Conservation (phyloP, 805 yeast genomes). For the Tetrapisispora nanseiensis region DNA sequence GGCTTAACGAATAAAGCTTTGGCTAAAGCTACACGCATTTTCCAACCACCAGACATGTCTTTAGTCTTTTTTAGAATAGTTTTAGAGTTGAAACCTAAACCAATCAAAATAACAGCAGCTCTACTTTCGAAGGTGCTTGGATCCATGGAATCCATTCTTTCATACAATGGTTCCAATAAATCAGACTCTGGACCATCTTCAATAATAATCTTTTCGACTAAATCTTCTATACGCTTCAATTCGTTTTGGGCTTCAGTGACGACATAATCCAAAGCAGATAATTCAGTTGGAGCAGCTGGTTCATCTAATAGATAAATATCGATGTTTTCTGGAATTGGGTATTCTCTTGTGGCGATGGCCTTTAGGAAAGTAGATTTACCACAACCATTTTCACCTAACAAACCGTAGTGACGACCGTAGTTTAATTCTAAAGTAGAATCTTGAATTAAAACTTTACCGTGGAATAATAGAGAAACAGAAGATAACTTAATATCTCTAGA, state of each 20-base stretch:
- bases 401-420: slow-evolving; percentile 95
- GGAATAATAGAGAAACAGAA: slow-evolving; percentile 86
- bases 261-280: slow-evolving; percentile 88
- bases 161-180: slow-evolving; percentile 77
- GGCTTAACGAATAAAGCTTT: slow-evolving; percentile 98
- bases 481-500: slow-evolving; percentile 91
- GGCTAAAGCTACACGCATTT: slow-evolving; percentile 98
- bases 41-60: slow-evolving; percentile 99
- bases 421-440: slow-evolving; percentile 88
- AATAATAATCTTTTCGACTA: slow-evolving; percentile 80
- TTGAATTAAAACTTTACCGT: slow-evolving; percentile 92
- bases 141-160: slow-evolving; percentile 92
- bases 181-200: slow-evolving; percentile 92
- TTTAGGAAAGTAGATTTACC: slow-evolving; percentile 94
- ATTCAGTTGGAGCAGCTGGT: slow-evolving; percentile 93
- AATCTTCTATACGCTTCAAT: slow-evolving; percentile 81
- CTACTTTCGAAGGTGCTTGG: slow-evolving; percentile 92
- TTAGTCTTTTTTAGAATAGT: slow-evolving; percentile 91
- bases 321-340: slow-evolving; percentile 84
- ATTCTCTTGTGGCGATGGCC: slow-evolving; percentile 92
- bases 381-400: slow-evolving; percentile 97
- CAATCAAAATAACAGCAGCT: slow-evolving; percentile 90
- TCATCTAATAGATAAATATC: slow-evolving; percentile 91
- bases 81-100: slow-evolving; percentile 86
- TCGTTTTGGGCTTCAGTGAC: slow-evolving; percentile 93